Conservation (phyloP, 2,329 filamentous ascomycete genomes). For the Xylariaceae sp. region DNA sequence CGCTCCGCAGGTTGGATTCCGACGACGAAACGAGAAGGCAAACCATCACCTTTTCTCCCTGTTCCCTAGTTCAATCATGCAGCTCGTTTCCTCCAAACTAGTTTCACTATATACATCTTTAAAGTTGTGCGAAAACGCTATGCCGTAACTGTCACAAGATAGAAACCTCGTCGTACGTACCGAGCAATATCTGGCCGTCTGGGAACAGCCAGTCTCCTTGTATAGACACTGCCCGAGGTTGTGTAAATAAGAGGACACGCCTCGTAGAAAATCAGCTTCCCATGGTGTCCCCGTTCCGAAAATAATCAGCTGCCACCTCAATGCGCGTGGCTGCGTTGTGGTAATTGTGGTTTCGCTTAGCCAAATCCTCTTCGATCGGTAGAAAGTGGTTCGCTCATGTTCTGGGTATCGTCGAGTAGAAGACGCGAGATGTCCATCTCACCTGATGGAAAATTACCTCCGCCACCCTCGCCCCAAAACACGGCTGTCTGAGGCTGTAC, state of each 20-base stretch:
- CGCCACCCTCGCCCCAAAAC: slow-evolving; percentile 41
- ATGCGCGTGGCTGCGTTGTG: not conserved
- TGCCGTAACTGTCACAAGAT: not conserved
- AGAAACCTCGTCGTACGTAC: slow-evolving; percentile 12
- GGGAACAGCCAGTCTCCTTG: not conserved
- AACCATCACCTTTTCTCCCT: not conserved
- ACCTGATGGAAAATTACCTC: slow-evolving; percentile 37
- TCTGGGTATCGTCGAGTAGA: slow-evolving; percentile 48
- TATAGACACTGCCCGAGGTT: not conserved
- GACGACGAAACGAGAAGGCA: slow-evolving; percentile 9
- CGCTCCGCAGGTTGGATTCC: slow-evolving; percentile 9
- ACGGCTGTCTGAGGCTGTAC: slow-evolving; percentile 36
- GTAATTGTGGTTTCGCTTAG: slow-evolving; percentile 12
- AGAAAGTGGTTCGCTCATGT: slow-evolving; percentile 22
- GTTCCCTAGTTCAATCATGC: slow-evolving; percentile 2
- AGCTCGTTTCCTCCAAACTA: not conserved
- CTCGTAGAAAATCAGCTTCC: slow-evolving; percentile 1
- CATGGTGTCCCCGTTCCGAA: not conserved
- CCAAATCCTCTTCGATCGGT: slow-evolving; percentile 29
- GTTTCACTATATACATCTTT: not conserved
- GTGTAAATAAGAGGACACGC: not conserved
- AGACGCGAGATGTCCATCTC: slow-evolving; percentile 61
- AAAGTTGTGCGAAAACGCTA: not conserved
- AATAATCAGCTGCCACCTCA: not conserved
- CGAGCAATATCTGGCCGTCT: not conserved